Percentiles rank a stretch among this genome's conserved stretches.
phyloP scores from a whole-genome alignment of 305 asterid species.

The Nicotiana rustica region DNA sequence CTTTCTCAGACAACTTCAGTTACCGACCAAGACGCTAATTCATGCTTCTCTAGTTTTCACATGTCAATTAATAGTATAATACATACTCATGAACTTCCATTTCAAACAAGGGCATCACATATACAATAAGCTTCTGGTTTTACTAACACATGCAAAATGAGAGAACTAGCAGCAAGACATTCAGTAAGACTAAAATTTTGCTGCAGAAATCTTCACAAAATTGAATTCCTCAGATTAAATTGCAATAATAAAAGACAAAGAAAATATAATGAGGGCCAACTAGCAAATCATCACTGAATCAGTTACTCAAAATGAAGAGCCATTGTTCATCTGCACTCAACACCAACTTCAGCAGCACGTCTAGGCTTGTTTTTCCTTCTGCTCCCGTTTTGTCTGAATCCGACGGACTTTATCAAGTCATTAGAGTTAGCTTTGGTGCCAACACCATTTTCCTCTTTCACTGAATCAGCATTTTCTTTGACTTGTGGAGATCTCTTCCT shows the following conservation, averaged over 20 bases:
- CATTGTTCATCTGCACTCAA: slow-evolving; percentile 67
- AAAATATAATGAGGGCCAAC: neutral
- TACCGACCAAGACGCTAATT: neutral
- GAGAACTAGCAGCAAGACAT: neutral
- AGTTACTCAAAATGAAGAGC: neutral
- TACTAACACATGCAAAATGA: neutral
- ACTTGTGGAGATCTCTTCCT: slow-evolving; percentile 61
- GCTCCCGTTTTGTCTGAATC: slow-evolving; percentile 73
- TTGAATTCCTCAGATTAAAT: neutral
- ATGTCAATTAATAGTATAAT: no score
- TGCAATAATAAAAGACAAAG: neutral
- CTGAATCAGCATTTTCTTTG: slow-evolving; percentile 50
- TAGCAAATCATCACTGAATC: neutral
- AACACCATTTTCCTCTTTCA: slow-evolving; percentile 54
- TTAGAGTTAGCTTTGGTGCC: slow-evolving; percentile 47
- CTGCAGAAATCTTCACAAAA: slow-evolving; percentile 7
- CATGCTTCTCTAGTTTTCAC: neutral
- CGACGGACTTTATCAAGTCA: slow-evolving; percentile 55
- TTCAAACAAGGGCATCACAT: neutral
- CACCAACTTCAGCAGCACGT: slow-evolving; percentile 91
- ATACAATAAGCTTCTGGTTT: neutral
- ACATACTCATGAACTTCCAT: neutral
- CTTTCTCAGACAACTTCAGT: neutral
- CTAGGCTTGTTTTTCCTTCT: slow-evolving; percentile 84
- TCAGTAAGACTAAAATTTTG: neutral